Evolutionary conservation across 768 basidiomycete genomes (phyloP).

Genomic region (Phaeotremella skinneri): DNA sequence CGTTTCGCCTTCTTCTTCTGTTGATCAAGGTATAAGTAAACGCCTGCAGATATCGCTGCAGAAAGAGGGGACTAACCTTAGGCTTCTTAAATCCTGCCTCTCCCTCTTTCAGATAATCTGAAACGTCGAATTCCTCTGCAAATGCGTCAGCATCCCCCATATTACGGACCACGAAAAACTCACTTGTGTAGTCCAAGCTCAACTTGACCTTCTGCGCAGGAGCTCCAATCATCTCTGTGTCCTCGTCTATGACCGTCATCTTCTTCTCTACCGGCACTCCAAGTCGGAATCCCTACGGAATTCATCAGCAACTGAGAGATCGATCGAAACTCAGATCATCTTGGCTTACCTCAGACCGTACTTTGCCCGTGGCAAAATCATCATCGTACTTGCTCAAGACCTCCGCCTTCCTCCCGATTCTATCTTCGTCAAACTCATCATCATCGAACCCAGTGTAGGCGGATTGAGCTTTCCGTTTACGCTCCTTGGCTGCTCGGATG

Average conservation of each 20-base stretch:
- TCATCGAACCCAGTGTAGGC: slow-evolving; percentile 96
- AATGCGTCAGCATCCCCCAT: slow-evolving; percentile 28
- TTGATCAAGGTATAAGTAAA: not conserved
- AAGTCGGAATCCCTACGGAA: slow-evolving; percentile 76
- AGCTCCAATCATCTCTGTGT: slow-evolving; percentile 60
- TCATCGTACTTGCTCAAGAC: slow-evolving; percentile 93
- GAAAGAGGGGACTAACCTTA: slow-evolving; percentile 59
- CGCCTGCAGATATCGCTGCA: slow-evolving; percentile 5
- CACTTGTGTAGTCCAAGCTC: slow-evolving; percentile 86
- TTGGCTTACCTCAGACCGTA: slow-evolving; percentile 14
- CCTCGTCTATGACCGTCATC: slow-evolving; percentile 57
- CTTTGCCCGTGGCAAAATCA: slow-evolving; percentile 70
- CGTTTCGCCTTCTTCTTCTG: slow-evolving; percentile 89
- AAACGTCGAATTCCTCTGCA: slow-evolving; percentile 75
- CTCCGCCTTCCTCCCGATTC: slow-evolving; percentile 69
- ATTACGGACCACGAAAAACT: slow-evolving; percentile 49
- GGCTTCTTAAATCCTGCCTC: slow-evolving; percentile 94
- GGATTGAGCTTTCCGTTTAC: slow-evolving; percentile 80
- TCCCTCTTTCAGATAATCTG: slow-evolving; percentile 88
- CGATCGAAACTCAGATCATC: slow-evolving; percentile 6
- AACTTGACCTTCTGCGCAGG: slow-evolving; percentile 60
- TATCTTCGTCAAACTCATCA: slow-evolving; percentile 73
- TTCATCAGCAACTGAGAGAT: not conserved
- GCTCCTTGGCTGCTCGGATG: slow-evolving; percentile 55
- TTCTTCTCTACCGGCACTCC: slow-evolving; percentile 57